Percentiles rank a stretch among this genome's conserved stretches.
Conservation (phyloP, 2,329 filamentous ascomycete species). For the Beauveria brongniartii region DNA sequence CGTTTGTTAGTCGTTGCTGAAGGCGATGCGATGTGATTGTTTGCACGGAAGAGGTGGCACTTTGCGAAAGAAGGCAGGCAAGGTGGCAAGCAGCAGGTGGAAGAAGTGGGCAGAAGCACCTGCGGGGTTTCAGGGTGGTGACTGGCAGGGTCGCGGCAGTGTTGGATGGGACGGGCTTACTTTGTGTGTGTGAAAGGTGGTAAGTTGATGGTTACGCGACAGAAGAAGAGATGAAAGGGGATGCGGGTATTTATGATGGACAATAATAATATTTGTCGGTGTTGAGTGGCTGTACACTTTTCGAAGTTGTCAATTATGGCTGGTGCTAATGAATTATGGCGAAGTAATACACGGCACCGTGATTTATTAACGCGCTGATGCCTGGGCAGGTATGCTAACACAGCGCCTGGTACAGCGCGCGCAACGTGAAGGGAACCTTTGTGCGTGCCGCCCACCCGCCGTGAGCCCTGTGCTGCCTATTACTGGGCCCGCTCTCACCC, state of each 20-base stretch:
- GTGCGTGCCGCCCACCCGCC: not conserved
- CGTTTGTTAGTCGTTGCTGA: not conserved
- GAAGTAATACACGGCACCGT: too few relatives aligned
- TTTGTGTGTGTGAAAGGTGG: not conserved
- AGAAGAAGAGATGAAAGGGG: too few relatives aligned
- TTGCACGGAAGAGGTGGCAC: not conserved
- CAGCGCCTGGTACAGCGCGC: not conserved
- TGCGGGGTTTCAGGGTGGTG: slow-evolving; percentile 1
- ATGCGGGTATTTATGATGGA: too few relatives aligned
- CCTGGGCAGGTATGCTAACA: not conserved
- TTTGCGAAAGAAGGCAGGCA: not conserved
- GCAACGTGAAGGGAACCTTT: not conserved
- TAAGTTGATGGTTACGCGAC: not conserved
- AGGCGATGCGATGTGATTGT: not conserved
- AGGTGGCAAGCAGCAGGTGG: not conserved
- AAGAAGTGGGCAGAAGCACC: slow-evolving; percentile 8
- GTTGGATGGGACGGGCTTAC: not conserved
- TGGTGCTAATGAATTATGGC: too few relatives aligned
- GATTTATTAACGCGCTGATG: not conserved
- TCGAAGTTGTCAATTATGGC: too few relatives aligned
- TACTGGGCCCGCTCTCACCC: not conserved
- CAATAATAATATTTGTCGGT: too few relatives aligned
- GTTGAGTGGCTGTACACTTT: too few relatives aligned
- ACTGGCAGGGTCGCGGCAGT: not conserved
- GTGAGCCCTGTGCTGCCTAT: not conserved